Base-by-base conservation (phyloP, 169 alveolate genomes). In the Plasmodium gaboni region DNA sequence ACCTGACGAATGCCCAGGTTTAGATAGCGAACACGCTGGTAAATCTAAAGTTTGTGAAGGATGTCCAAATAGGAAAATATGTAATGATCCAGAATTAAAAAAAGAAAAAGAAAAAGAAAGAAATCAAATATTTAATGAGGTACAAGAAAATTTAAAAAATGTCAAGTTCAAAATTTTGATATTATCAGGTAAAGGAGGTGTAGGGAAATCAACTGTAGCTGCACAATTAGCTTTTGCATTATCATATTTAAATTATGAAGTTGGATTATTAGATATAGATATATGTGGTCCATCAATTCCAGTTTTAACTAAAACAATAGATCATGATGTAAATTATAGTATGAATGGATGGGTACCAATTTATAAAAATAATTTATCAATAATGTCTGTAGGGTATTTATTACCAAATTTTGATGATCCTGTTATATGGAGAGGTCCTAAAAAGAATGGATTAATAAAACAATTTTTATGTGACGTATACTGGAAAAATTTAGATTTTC, bases 101-200 rank as follows among this genome's bases (percentile, higher is more conserved):
- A 70, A 78, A 64, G 94, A 86, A 73, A 68, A 72, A 48, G 91
- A 42, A 26, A 73, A 50, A 50, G 78, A 57, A 69, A 78, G 88
- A 65, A 85, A 78, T 68, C 85, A 90, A 64, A 93, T 93, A 13
- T 78, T 92, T 22, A 92, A 69, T 15, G 97, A 96, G 74, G 94
- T 97, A 7, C 94, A 96, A 50, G 94, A 92, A 63, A 97, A 96
- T 71, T 95, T 98, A 80, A 59, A 88, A 38, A 90, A 93, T 59
- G 97, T 98, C 9, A 97, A 96, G 88, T 89, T 94, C 74, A 97
- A 97, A 53, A 93, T 98, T 13, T 88, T 98, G 28, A 96, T 98
- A 0, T 90, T 98, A 19, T 97, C 99, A 26, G 99, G 99, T 0
- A 98, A 99, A 92, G 99, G 99, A n/a, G 99, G 99, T 3, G 99